Evolutionary conservation across 805 yeast genomes (phyloP).

Genomic region (Dipodascus geniculatus): DNA sequence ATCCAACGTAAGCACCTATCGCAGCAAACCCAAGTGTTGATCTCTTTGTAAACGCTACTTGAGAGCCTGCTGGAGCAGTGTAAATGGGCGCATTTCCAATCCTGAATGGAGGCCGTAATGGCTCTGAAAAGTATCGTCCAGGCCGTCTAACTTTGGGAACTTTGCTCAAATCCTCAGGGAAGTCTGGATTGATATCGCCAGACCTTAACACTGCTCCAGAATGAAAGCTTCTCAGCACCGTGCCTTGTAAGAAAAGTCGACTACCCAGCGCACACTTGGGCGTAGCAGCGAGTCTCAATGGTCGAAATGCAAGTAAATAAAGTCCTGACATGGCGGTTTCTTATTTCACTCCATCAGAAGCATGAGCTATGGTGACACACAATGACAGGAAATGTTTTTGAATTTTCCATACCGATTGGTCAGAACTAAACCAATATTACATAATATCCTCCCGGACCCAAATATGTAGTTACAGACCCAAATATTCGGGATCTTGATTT

Average conservation of each 20-base stretch:
- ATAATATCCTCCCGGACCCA: not conserved
- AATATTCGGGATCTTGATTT: too few species aligned
- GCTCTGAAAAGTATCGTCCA: slow-evolving; percentile 29
- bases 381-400: not conserved
- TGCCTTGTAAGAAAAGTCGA: not conserved
- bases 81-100: slow-evolving; percentile 53
- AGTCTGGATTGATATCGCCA: slow-evolving; percentile 18
- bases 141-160: slow-evolving; percentile 31
- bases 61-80: slow-evolving; percentile 48
- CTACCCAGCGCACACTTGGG: not conserved
- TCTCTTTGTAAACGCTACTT: slow-evolving; percentile 51
- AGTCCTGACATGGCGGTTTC: not conserved
- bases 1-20: slow-evolving; percentile 51
- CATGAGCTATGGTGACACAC: too few species aligned
- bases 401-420: not conserved
- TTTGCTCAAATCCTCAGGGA: slow-evolving; percentile 31
- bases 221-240: not conserved
- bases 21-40: slow-evolving; percentile 50
- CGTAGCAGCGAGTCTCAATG: not conserved
- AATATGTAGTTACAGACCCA: too few species aligned
- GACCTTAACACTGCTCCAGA: slow-evolving; percentile 7
- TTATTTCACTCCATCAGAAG: too few species aligned
- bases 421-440: not conserved
- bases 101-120: slow-evolving; percentile 41
- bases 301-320: not conserved